Percentiles rank a stretch among this genome's conserved stretches.
Conservation (phyloP, 1,284 basidiomycete species). For the Pseudomicrostroma phylloplanum region DNA sequence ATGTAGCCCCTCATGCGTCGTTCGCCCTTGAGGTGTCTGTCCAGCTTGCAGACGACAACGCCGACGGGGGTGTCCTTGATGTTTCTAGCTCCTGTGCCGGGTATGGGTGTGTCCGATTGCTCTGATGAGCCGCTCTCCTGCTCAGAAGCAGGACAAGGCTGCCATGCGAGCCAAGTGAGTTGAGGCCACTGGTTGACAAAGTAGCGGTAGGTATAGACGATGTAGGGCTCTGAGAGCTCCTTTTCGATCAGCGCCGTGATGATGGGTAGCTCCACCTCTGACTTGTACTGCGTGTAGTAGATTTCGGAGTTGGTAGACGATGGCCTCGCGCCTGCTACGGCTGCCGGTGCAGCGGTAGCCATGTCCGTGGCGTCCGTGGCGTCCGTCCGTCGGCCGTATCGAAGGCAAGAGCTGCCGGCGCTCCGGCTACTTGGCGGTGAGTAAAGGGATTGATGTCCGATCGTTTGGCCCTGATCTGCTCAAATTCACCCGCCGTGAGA, state of each 20-base stretch:
- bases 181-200: constrained; percentile 86
- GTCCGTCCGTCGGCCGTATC: no score
- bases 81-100: background rate
- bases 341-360: no score
- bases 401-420: no score
- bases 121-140: background rate
- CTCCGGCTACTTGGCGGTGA: no score
- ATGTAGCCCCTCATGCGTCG: constrained; percentile 80
- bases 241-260: constrained; percentile 46
- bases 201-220: constrained; percentile 71
- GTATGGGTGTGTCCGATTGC: background rate
- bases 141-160: background rate
- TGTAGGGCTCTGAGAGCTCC: constrained; percentile 79
- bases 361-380: no score
- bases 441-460: no score
- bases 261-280: constrained; percentile 56
- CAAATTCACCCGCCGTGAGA: no score
- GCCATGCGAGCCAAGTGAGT: constrained; percentile 72
- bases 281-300: constrained; percentile 57
- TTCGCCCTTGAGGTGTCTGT: constrained; percentile 61
- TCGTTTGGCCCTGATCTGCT: no score
- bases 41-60: constrained; percentile 92
- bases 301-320: background rate
- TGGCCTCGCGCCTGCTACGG: no score
- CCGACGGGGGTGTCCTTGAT: constrained; percentile 53